These are phyloP conservation scores for Diplocarpon rosae DNA, from an alignment of 2,329 filamentous ascomycete genomes.

Conservation along the genomic window DNA sequence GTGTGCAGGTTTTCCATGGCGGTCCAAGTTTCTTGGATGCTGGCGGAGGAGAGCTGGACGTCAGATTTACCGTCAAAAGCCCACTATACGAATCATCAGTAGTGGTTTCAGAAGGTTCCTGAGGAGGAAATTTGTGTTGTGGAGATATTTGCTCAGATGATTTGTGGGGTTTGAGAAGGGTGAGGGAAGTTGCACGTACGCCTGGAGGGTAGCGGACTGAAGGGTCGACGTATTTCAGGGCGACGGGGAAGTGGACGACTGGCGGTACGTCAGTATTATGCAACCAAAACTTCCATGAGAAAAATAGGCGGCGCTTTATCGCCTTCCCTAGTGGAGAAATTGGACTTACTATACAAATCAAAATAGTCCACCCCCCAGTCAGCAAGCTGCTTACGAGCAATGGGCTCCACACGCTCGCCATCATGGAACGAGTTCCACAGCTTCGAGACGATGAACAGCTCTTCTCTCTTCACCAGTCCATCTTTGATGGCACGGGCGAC, in stretches of 20 bases:
- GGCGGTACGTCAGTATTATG: too few species aligned
- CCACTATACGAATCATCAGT: conserved; percentile 34
- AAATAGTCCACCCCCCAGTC: conserved; percentile 86
- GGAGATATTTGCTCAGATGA: too few species aligned
- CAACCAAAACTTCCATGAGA: too few species aligned
- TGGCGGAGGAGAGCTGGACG: conserved; percentile 54
- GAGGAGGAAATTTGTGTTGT: too few species aligned
- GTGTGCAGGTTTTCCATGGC: conserved; percentile 69
- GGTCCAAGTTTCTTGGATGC: conserved; percentile 71
- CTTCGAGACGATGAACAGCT: conserved; percentile 88
- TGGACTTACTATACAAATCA: conserved; percentile 53
- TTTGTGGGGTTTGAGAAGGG: too few species aligned
- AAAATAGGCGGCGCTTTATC: too few species aligned
- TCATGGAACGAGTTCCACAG: conserved; percentile 92
- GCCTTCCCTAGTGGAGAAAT: too few species aligned
- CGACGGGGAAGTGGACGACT: conserved; percentile 77
- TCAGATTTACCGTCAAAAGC: conserved; percentile 50
- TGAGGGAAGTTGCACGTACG: background rate
- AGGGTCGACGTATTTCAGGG: conserved; percentile 77
- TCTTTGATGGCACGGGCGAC: conserved; percentile 71
- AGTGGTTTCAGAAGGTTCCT: too few species aligned
- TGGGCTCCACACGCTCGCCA: conserved; percentile 62
- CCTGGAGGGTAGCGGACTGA: conserved; percentile 67
- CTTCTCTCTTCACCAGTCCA: conserved; percentile 69
- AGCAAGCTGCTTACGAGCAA: conserved; percentile 63